phyloP scores from a whole-genome alignment of 2,329 filamentous ascomycete genomes.

The Fusarium cicatricum region DNA sequence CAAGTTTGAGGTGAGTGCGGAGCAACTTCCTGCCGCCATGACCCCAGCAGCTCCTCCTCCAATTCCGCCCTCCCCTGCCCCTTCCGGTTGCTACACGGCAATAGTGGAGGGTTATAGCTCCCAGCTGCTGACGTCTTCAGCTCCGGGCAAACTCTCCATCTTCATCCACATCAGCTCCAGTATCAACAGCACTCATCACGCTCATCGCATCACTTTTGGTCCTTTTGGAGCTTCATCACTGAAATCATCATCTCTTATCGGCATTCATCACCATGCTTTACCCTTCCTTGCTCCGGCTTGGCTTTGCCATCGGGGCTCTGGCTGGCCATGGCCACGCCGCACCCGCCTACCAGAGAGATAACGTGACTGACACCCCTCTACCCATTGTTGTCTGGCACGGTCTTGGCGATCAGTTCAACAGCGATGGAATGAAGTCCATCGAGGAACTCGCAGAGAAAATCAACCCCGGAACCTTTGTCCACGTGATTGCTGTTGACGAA shows the following conservation, averaged over 20 bases:
- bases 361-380: slow-evolving; percentile 71
- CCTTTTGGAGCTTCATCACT: slow-evolving; percentile 12
- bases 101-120: slow-evolving; percentile 31
- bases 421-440: slow-evolving; percentile 76
- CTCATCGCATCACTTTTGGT: background rate
- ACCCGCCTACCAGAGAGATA: slow-evolving; percentile 18
- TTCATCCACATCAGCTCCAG: slow-evolving; percentile 12
- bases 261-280: slow-evolving; percentile 22
- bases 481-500: slow-evolving; percentile 77
- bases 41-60: background rate
- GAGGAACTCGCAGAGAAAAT: slow-evolving; percentile 74
- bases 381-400: slow-evolving; percentile 97
- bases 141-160: slow-evolving; percentile 24
- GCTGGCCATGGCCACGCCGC: slow-evolving; percentile 34
- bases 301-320: slow-evolving; percentile 46
- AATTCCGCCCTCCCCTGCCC: slow-evolving; percentile 12
- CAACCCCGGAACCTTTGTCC: slow-evolving; percentile 85
- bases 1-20: background rate
- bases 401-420: slow-evolving; percentile 76
- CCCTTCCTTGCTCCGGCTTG: slow-evolving; percentile 36
- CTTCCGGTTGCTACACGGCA: slow-evolving; percentile 1
- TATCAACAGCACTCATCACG: slow-evolving; percentile 13
- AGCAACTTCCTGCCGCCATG: slow-evolving; percentile 4
- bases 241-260: background rate
- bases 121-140: slow-evolving; percentile 26